phyloP scores from a whole-genome alignment of 2,329 filamentous ascomycete genomes.

The Alternaria postmessia region DNA sequence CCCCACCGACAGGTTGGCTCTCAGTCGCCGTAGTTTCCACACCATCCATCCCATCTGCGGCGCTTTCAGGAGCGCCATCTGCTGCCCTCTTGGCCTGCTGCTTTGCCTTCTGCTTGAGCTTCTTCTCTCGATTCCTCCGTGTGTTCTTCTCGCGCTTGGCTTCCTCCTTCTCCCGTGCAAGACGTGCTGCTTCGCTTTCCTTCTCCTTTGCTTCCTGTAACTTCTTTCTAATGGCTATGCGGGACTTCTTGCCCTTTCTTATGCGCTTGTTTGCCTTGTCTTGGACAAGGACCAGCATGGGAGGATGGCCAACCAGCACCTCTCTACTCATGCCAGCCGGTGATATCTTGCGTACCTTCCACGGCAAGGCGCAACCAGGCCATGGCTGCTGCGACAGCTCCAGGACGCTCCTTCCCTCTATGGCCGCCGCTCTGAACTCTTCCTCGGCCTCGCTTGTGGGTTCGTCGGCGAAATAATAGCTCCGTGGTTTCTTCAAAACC shows the following conservation, averaged over 20 bases:
- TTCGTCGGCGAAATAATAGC: conserved; percentile 48
- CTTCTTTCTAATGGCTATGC: conserved; percentile 47
- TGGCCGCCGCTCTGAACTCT: conserved; percentile 36
- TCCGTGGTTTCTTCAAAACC: conserved; percentile 38
- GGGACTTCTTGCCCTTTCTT: conserved; percentile 47
- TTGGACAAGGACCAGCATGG: conserved; percentile 28
- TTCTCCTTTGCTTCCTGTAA: conserved; percentile 36
- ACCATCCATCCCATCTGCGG: conserved; percentile 10
- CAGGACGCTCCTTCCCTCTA: conserved; percentile 40
- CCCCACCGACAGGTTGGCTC: neutral
- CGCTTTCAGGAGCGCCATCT: conserved; percentile 1
- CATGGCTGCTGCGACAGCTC: conserved; percentile 42
- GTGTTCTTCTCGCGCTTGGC: conserved; percentile 48
- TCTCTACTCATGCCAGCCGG: conserved; percentile 40
- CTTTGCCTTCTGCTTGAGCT: conserved; percentile 48
- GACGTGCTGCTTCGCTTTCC: conserved; percentile 31
- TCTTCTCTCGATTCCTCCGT: conserved; percentile 49
- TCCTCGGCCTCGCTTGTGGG: conserved; percentile 31
- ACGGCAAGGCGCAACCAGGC: conserved; percentile 47
- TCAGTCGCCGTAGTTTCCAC: neutral
- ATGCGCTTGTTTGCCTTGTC: conserved; percentile 36
- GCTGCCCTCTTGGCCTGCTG: conserved; percentile 44
- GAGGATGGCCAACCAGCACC: conserved; percentile 42
- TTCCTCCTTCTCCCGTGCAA: conserved; percentile 44
- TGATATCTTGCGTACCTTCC: conserved; percentile 45